Evolutionary conservation across 768 basidiomycete species (phyloP).

Genomic region (Leccinum variicolor): DNA sequence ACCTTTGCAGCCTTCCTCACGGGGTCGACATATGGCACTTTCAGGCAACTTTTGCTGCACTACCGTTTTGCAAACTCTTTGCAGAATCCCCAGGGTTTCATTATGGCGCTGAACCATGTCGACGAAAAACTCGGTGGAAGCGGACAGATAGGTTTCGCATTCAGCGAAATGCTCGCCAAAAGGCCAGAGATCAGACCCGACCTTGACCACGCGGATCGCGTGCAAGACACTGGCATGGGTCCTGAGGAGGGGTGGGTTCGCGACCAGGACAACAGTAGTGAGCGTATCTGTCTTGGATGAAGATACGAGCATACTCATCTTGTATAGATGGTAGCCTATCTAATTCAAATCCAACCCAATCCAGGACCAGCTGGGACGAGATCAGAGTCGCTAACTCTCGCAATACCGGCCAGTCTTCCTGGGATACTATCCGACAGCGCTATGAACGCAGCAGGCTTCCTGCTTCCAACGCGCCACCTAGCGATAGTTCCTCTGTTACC

Average conservation of each 20-base stretch:
- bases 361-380: constrained; percentile 57
- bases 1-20: constrained; percentile 22
- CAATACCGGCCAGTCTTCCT: constrained; percentile 47
- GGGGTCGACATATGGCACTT: constrained; percentile 34
- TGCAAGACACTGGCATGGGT: constrained; percentile 4
- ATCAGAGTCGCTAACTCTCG: constrained; percentile 55
- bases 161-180: constrained; percentile 22
- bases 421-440: constrained; percentile 65
- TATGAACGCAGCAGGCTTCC: constrained; percentile 38
- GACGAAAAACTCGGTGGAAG: constrained; percentile 30
- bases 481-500: constrained; percentile 3
- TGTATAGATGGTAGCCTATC: constrained; percentile 3
- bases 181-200: constrained; percentile 11
- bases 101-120: constrained; percentile 29
- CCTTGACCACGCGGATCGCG: not conserved
- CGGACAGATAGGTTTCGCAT: constrained; percentile 25
- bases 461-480: constrained; percentile 5
- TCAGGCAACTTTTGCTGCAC: constrained; percentile 28
- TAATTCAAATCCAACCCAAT: constrained; percentile 6
- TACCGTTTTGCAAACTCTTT: constrained; percentile 29
- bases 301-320: not conserved
- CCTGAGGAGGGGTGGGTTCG: constrained; percentile 18
- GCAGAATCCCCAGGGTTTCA: constrained; percentile 30
- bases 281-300: not conserved
- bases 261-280: constrained; percentile 12